A percentile compares a stretch with the other conserved stretches of the same genome.
phyloP scores from a whole-genome alignment of 768 basidiomycete genomes.

The Kwoniella pini region DNA sequence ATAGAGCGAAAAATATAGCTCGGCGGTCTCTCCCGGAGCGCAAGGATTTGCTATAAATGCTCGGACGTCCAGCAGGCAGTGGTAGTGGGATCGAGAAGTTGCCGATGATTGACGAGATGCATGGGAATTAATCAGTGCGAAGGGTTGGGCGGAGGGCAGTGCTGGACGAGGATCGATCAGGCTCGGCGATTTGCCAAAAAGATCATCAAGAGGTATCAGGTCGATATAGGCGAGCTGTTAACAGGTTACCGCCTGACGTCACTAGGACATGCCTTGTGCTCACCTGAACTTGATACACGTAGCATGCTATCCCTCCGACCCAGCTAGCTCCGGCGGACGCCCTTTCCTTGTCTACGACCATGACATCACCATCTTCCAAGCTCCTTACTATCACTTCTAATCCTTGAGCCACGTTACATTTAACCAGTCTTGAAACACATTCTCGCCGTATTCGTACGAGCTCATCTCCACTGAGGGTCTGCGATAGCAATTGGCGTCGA shows the following conservation, averaged over 20 bases:
- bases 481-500: constrained; percentile 83
- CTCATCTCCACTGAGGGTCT: constrained; percentile 84
- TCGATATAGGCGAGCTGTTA: constrained; percentile 52
- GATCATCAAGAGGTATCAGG: constrained; percentile 43
- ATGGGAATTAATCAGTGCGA: constrained; percentile 7
- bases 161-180: constrained; percentile 16
- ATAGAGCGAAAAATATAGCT: constrained; percentile 91
- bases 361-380: constrained; percentile 83
- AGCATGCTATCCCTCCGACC: constrained; percentile 59
- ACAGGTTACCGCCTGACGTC: too few relatives aligned
- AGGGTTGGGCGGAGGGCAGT: constrained; percentile 4
- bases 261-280: neutral
- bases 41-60: constrained; percentile 91
- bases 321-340: constrained; percentile 50
- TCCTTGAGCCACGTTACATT: constrained; percentile 86
- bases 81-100: constrained; percentile 69
- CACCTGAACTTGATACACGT: constrained; percentile 64
- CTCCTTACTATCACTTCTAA: constrained; percentile 96
- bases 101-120: neutral
- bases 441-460: constrained; percentile 76
- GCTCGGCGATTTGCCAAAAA: constrained; percentile 25
- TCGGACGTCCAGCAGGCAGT: constrained; percentile 84
- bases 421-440: constrained; percentile 82
- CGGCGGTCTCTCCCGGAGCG: constrained; percentile 84
- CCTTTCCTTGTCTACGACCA: constrained; percentile 84